Conservation (phyloP, 2,329 filamentous ascomycete species). For the Pseudogymnoascus sp. region DNA sequence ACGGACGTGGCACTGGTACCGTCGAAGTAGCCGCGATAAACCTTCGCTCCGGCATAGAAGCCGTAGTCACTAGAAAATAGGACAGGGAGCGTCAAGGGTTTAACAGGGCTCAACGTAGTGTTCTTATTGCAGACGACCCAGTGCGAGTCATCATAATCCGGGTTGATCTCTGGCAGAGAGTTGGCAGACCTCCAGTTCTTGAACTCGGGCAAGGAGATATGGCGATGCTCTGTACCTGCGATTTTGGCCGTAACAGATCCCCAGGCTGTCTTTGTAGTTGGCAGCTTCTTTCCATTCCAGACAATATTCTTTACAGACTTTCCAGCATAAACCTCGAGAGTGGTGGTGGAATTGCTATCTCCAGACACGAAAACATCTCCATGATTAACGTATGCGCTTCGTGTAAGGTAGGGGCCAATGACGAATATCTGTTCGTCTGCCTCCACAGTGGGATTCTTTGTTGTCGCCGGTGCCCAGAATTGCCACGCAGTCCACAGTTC, state of each 20-base stretch:
- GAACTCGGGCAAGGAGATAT: conserved; percentile 37
- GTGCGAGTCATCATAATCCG: conserved; percentile 41
- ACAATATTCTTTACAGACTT: conserved; percentile 33
- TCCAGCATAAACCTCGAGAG: conserved; percentile 37
- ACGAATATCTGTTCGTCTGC: conserved; percentile 40
- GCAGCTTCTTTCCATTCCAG: conserved; percentile 37
- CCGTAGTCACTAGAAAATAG: conserved; percentile 48
- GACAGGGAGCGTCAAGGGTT: conserved; percentile 43
- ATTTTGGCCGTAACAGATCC: conserved; percentile 37
- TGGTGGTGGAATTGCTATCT: conserved; percentile 34
- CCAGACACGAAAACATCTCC: conserved; percentile 32
- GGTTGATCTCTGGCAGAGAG: conserved; percentile 40
- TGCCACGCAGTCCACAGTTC: conserved; percentile 46
- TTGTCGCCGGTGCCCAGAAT: conserved; percentile 46
- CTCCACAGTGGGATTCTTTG: conserved; percentile 36
- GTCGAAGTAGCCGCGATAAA: conserved; percentile 46
- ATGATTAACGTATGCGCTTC: conserved; percentile 30
- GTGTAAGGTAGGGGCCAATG: conserved; percentile 37
- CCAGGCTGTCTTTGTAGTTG: conserved; percentile 34
- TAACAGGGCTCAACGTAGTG: conserved; percentile 36
- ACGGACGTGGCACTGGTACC: conserved; percentile 33
- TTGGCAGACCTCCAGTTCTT: conserved; percentile 41
- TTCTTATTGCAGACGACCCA: conserved; percentile 44
- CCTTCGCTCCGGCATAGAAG: conserved; percentile 42
- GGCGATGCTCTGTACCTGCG: conserved; percentile 31